Conservation (phyloP, 2,329 filamentous ascomycete species). For the Phialocephala subalpina region DNA sequence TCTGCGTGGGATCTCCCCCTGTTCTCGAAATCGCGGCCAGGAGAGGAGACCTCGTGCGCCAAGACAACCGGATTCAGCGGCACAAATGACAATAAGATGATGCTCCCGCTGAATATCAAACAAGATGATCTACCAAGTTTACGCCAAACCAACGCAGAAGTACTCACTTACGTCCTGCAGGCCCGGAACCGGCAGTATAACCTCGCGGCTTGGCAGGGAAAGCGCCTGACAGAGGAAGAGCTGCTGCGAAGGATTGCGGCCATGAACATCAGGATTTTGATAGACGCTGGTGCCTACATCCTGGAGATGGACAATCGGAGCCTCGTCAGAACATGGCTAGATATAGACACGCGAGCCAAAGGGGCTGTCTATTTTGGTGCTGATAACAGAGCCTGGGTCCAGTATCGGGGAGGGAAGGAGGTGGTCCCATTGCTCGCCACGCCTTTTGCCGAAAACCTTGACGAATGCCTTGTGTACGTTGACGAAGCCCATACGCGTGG, state of each 20-base stretch:
- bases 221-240: constrained; percentile 51
- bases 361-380: constrained; percentile 32
- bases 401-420: constrained; percentile 25
- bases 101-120: constrained; percentile 66
- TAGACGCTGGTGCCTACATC: constrained; percentile 71
- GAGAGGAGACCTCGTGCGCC: no score
- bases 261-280: constrained; percentile 58
- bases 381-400: constrained; percentile 28
- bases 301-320: constrained; percentile 62
- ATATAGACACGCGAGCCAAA: constrained; percentile 21
- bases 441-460: constrained; percentile 34
- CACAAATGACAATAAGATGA: constrained; percentile 69
- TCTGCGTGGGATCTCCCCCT: constrained; percentile 74
- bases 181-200: constrained; percentile 57
- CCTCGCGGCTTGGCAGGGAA: constrained; percentile 51
- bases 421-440: constrained; percentile 33
- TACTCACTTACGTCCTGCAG: constrained; percentile 64
- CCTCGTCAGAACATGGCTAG: constrained; percentile 35
- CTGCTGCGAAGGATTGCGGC: constrained; percentile 52
- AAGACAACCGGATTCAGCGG: constrained; percentile 75
- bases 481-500: constrained; percentile 41
- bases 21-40: constrained; percentile 34
- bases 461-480: constrained; percentile 36
- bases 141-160: constrained; percentile 68
- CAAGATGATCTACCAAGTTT: constrained; percentile 67